Conservation (phyloP, 441 rosid genomes). For the Corymbia citriodora region DNA sequence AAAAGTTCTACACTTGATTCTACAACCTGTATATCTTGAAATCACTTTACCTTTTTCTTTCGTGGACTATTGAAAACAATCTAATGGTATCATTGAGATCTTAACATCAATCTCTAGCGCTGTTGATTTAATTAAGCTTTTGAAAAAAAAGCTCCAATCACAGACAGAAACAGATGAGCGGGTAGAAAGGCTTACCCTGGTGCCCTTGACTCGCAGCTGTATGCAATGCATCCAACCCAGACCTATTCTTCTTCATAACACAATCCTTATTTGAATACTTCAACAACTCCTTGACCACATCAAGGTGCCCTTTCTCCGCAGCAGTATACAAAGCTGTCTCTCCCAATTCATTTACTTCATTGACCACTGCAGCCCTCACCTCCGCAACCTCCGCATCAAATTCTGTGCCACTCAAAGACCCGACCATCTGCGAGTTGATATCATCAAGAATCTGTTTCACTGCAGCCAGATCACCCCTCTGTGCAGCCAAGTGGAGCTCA, state of each 20-base stretch:
- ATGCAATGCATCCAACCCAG: slow-evolving; percentile 76
- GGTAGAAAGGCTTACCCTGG: slow-evolving; percentile 48
- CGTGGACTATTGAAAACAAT: neutral
- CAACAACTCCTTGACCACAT: slow-evolving; percentile 74
- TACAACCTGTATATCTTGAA: neutral
- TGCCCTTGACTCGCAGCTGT: slow-evolving; percentile 83
- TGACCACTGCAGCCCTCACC: slow-evolving; percentile 77
- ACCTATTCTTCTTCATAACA: slow-evolving; percentile 60
- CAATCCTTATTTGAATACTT: slow-evolving; percentile 75
- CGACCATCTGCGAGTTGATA: slow-evolving; percentile 71
- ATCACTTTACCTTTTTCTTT: neutral
- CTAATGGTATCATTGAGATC: neutral
- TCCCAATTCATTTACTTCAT: slow-evolving; percentile 87
- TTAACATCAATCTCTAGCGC: neutral
- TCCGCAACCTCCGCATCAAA: slow-evolving; percentile 77
- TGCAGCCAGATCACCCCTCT: slow-evolving; percentile 75
- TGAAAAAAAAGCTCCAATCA: neutral
- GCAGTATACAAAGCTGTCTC: slow-evolving; percentile 87
- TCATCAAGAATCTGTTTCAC: slow-evolving; percentile 73
- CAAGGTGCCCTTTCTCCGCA: slow-evolving; percentile 84
- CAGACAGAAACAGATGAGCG: neutral
- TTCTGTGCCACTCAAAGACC: slow-evolving; percentile 57
- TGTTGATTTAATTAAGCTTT: neutral
- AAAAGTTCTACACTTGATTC: neutral
- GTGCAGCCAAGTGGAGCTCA: slow-evolving; percentile 83